Percentiles rank a stretch among this genome's conserved stretches.
Evolutionary conservation across 192 early-diverging fungal genomes (phyloP).

Genomic region (Linderina pennispora): DNA sequence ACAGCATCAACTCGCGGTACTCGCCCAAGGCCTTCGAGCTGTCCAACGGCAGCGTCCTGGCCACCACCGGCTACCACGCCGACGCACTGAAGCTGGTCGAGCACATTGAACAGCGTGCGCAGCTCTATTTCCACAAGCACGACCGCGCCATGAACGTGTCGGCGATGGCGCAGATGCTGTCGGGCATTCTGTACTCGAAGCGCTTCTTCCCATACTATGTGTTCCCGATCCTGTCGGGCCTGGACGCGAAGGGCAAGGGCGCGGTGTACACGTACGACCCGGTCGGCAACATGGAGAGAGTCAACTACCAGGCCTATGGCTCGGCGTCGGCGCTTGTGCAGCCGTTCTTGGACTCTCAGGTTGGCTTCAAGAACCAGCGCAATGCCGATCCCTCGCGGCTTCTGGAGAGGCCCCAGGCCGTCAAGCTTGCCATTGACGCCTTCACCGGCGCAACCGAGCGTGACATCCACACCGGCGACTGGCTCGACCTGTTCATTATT

Average conservation of each 20-base stretch:
- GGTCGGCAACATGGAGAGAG: slow-evolving; percentile 83
- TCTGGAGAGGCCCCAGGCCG: slow-evolving; percentile 42
- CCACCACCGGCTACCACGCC: slow-evolving; percentile 82
- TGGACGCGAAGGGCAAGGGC: slow-evolving; percentile 85
- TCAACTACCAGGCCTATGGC: slow-evolving; percentile 67
- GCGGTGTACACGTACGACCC: slow-evolving; percentile 91
- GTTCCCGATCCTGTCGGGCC: slow-evolving; percentile 82
- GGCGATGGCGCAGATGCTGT: slow-evolving; percentile 92
- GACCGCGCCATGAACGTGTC: slow-evolving; percentile 77
- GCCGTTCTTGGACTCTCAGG: slow-evolving; percentile 96
- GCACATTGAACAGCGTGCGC: slow-evolving; percentile 74
- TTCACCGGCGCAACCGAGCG: slow-evolving; percentile 96
- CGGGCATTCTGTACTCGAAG: slow-evolving; percentile 82
- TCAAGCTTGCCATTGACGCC: slow-evolving; percentile 85
- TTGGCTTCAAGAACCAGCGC: slow-evolving; percentile 68
- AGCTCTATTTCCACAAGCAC: slow-evolving; percentile 92
- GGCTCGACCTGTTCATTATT: slow-evolving; percentile 87
- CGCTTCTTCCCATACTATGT: slow-evolving; percentile 97
- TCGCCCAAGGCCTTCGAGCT: slow-evolving; percentile 86
- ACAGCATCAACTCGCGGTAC: slow-evolving; percentile 92
- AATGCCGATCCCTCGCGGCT: slow-evolving; percentile 8
- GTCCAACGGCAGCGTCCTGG: slow-evolving; percentile 78
- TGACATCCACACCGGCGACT: slow-evolving; percentile 98
- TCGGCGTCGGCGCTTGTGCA: slow-evolving; percentile 88
- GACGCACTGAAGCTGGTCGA: slow-evolving; percentile 84